Conservation (phyloP, 768 basidiomycete genomes). For the Rhizopogon roseolus region DNA sequence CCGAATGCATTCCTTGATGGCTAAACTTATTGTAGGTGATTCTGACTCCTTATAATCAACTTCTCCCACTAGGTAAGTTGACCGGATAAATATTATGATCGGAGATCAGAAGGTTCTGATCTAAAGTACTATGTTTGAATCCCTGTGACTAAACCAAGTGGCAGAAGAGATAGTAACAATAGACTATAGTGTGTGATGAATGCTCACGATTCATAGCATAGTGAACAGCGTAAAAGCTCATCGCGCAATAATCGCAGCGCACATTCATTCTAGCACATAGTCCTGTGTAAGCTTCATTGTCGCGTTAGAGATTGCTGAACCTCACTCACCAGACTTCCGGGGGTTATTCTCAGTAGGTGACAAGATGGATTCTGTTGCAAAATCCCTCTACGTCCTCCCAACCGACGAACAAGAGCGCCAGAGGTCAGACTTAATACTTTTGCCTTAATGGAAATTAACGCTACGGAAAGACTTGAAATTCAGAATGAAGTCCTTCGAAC, state of each 20-base stretch:
- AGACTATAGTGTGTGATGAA: background rate
- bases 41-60: too few relatives aligned
- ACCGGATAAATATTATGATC: too few relatives aligned
- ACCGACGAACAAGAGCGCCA: conserved; percentile 21
- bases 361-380: background rate
- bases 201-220: background rate
- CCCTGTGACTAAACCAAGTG: too few relatives aligned
- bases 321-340: background rate
- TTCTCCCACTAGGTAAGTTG: too few relatives aligned
- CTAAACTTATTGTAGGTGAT: too few relatives aligned
- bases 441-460: background rate
- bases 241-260: too few relatives aligned
- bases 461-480: conserved; percentile 1
- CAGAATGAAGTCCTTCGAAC: conserved; percentile 18
- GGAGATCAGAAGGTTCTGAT: too few relatives aligned
- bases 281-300: background rate
- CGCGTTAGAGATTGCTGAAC: background rate
- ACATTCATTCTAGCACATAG: background rate
- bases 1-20: too few relatives aligned
- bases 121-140: too few relatives aligned
- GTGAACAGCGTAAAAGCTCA: background rate
- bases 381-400: conserved; percentile 17
- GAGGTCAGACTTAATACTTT: conserved; percentile 6
- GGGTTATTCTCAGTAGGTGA: background rate
- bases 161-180: too few relatives aligned